Evolutionary conservation across 2,329 filamentous ascomycete species (phyloP), one percentile per base, ranked within the genome.

Genomic region (Dothistroma septosporum): DNA sequence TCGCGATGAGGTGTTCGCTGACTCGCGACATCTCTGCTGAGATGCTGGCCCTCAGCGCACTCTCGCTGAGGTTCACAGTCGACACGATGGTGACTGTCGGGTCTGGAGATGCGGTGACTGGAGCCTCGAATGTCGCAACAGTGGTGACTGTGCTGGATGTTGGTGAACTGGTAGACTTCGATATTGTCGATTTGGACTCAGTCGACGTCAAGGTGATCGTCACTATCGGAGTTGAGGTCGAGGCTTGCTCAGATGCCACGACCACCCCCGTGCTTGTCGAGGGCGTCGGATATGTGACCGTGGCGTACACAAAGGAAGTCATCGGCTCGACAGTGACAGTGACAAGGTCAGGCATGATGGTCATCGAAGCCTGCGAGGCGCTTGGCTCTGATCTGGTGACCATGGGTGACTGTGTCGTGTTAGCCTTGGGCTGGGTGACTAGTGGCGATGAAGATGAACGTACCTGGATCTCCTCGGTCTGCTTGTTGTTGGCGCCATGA

Each of bases 301-400:
- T 53, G 10, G 35, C 10, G 31, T 53, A 53, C 11, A 53, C 50
- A 12, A n/a, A n/a, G 6, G 31, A 32, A 35, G 31, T 35, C 11
- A 32, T 12, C 16, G 50, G 50, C 14, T 35, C 16, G 16, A 53
- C 16, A 21, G 50, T 53, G 11, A 31, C 31, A 21, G 50, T 53
- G 12, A 12, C 16, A 16, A 19, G 11, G 5, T 35, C 24, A 11
- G 50, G n/a, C 21, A 28, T 35, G 6, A 53, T 32, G 24, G 50
- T 53, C 22, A 53, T 21, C n/a, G 50, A 31, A 21, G n/a, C 24
- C n/a, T 35, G n/a, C n/a, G 50, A 32, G 19, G 31, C 31, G 50
- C 21, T 35, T 32, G 50, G 50, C 31, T 53, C 50, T 21, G 50
- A 53, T 53, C 50, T 53, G 24, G 50, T 53, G 24, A 53, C n/a